Conservation (phyloP, 225 moss, liverwort and hornwort species). For the Marchantia paleacea region DNA sequence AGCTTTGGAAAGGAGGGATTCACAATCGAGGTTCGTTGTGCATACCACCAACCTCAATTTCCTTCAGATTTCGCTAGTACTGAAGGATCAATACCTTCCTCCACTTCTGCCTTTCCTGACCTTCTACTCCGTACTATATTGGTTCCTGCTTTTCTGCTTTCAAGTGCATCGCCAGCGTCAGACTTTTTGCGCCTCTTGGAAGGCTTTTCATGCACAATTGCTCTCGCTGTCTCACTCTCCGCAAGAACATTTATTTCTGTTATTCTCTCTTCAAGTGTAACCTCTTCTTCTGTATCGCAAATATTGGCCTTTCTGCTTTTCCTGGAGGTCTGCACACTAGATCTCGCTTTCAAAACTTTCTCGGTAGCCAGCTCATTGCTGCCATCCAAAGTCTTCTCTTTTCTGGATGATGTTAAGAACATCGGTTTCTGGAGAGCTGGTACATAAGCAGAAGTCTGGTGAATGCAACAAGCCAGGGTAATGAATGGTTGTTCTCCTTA, state of each 20-base stretch:
- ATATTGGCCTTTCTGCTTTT: background rate
- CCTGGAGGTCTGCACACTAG: background rate
- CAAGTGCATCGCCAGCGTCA: background rate
- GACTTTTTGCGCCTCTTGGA: background rate
- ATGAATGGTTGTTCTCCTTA: background rate
- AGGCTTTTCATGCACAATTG: background rate
- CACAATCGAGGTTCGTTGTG: too few relatives aligned
- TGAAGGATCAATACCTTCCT: background rate
- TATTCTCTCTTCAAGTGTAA: background rate
- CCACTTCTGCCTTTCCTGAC: background rate
- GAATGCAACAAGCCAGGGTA: background rate
- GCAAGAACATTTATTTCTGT: too few relatives aligned
- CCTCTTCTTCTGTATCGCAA: background rate
- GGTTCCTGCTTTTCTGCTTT: background rate
- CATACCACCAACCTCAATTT: too few relatives aligned
- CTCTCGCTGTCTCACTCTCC: background rate
- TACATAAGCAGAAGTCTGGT: constrained; percentile 24
- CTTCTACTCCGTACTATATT: background rate
- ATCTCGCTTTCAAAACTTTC: background rate
- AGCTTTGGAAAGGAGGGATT: too few relatives aligned
- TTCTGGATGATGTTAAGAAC: background rate
- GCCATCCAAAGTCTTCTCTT: background rate
- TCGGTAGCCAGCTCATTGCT: background rate
- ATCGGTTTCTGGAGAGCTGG: constrained; percentile 23
- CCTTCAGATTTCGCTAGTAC: background rate